Conservation (phyloP, 139 green algal species). For the Picochlorum sp. region DNA sequence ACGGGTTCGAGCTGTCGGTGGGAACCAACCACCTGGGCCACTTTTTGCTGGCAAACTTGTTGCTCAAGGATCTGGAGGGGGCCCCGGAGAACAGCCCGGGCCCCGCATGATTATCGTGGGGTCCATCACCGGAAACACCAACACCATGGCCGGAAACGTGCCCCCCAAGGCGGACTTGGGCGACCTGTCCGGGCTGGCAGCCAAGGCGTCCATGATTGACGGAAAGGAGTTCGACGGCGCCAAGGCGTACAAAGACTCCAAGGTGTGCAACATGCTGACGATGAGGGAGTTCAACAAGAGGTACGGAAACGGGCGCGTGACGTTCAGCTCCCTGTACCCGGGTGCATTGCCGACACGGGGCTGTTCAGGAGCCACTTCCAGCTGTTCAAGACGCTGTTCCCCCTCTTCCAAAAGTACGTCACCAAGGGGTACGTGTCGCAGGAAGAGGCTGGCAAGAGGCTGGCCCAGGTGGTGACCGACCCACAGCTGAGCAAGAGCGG, state of each 20-base stretch:
- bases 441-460: slow-evolving; percentile 75
- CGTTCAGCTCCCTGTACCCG: slow-evolving; percentile 86
- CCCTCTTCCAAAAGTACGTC: slow-evolving; percentile 90
- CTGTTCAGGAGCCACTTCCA: slow-evolving; percentile 83
- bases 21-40: slow-evolving; percentile 87
- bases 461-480: slow-evolving; percentile 71
- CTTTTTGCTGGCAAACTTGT: slow-evolving; percentile 81
- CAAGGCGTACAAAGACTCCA: slow-evolving; percentile 97
- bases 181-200: slow-evolving; percentile 66
- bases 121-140: slow-evolving; percentile 94
- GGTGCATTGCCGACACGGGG: slow-evolving; percentile 89
- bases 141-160: slow-evolving; percentile 88
- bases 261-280: slow-evolving; percentile 96
- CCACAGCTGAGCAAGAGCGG: slow-evolving; percentile 57
- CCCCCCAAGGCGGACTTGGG: slow-evolving; percentile 86
- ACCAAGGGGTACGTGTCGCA: slow-evolving; percentile 85
- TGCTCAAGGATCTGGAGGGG: slow-evolving; percentile 74
- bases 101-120: slow-evolving; percentile 80
- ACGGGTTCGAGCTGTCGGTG: slow-evolving; percentile 81
- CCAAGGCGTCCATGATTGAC: slow-evolving; percentile 75
- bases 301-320: slow-evolving; percentile 53
- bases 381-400: slow-evolving; percentile 83
- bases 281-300: slow-evolving; percentile 80
- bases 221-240: slow-evolving; percentile 78
- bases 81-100: slow-evolving; percentile 37